Conservation (phyloP, 306 rosid species). For the Senna siamea region DNA sequence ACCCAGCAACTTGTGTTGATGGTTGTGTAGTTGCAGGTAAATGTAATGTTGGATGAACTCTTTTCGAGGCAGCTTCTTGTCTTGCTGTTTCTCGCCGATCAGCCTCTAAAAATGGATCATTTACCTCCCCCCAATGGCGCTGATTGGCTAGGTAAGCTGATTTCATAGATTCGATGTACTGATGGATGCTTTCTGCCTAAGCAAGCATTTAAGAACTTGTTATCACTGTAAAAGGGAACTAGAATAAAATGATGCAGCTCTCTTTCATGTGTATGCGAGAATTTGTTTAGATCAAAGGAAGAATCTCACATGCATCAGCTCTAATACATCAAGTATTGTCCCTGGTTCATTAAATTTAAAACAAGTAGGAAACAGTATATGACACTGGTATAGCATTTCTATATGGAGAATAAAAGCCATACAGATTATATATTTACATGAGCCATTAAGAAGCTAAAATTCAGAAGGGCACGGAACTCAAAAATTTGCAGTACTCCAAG, state of each 20-base stretch:
- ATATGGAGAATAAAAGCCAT: neutral
- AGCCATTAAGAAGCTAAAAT: neutral
- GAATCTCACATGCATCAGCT: conserved; percentile 3
- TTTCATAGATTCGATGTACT: conserved; percentile 91
- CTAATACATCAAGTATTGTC: conserved; percentile 5
- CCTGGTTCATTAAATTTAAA: conserved; percentile 5
- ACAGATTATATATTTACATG: neutral
- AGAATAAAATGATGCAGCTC: conserved; percentile 27
- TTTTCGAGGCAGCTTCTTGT: conserved; percentile 91
- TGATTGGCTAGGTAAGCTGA: conserved; percentile 85
- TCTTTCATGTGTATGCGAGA: conserved; percentile 11
- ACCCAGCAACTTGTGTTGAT: conserved; percentile 85
- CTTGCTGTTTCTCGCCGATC: conserved; percentile 97
- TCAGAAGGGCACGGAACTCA: too few species aligned
- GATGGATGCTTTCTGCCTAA: conserved; percentile 96
- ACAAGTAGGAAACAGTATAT: conserved; percentile 17
- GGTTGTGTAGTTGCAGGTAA: conserved; percentile 84
- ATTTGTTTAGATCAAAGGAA: conserved; percentile 28
- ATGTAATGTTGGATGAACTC: conserved; percentile 88
- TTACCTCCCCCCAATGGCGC: conserved; percentile 80
- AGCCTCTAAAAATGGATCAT: conserved; percentile 95
- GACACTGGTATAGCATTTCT: conserved; percentile 4
- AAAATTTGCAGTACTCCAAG: neutral
- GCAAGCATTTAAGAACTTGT: conserved; percentile 39
- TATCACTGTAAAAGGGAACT: conserved; percentile 34